Conservation (phyloP, 805 yeast species). For the Ogataea henricii region DNA sequence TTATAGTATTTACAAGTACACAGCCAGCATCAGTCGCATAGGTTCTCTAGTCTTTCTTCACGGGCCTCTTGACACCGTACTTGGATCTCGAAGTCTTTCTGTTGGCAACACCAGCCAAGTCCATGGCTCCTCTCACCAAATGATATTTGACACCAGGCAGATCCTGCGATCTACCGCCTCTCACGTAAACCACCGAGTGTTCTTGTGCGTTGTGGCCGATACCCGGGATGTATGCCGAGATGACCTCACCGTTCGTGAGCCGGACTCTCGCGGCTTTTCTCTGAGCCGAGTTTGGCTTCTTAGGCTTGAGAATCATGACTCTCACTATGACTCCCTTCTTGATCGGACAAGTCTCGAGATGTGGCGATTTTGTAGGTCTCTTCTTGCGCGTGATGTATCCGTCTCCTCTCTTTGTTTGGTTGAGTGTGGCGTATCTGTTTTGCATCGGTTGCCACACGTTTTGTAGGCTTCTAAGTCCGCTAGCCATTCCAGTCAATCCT, state of each 20-base stretch:
- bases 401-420: conserved; percentile 73
- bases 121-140: conserved; percentile 89
- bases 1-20: conserved; percentile 14
- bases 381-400: conserved; percentile 41
- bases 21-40: background rate
- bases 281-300: conserved; percentile 98
- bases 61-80: conserved; percentile 90
- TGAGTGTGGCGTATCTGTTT: conserved; percentile 66
- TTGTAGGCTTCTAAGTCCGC: conserved; percentile 4
- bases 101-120: conserved; percentile 92
- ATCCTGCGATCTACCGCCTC: conserved; percentile 99
- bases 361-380: conserved; percentile 68
- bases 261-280: conserved; percentile 96
- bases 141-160: conserved; percentile 97
- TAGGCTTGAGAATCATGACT: conserved; percentile 94
- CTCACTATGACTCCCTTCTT: conserved; percentile 91
- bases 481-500: conserved; percentile 4
- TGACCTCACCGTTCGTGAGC: conserved; percentile 82
- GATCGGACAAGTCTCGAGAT: conserved; percentile 79
- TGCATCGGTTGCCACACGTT: conserved; percentile 29
- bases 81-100: conserved; percentile 87
- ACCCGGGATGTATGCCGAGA: conserved; percentile 95
- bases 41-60: conserved; percentile 40
- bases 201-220: conserved; percentile 99
- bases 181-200: conserved; percentile 90